phyloP scores from a whole-genome alignment of 345 rosid species.

The Linum usitatissimum region DNA sequence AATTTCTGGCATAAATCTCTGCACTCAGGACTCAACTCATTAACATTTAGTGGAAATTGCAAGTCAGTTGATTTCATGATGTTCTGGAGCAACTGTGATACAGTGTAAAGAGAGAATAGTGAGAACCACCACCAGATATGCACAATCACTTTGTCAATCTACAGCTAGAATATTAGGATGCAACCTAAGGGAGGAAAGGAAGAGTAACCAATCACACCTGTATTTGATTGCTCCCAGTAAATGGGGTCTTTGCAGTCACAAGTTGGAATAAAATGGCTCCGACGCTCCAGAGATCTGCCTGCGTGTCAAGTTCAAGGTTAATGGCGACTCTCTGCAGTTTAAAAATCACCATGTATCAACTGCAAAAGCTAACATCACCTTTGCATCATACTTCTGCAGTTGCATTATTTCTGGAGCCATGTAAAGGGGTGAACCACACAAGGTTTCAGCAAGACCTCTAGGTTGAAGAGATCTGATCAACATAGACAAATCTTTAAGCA shows the following conservation, averaged over 20 bases:
- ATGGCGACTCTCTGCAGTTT: conserved; percentile 11
- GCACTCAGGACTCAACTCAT: conserved; percentile 57
- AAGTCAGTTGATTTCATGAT: conserved; percentile 68
- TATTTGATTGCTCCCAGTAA: conserved; percentile 76
- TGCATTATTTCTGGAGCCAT: conserved; percentile 99
- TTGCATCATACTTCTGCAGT: conserved; percentile 93
- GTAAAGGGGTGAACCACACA: conserved; percentile 97
- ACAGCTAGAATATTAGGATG: neutral
- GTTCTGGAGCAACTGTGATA: conserved; percentile 82
- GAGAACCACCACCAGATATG: conserved; percentile 4
- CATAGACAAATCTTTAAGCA: conserved; percentile 1
- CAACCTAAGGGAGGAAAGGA: neutral
- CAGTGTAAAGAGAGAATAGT: conserved; percentile 9
- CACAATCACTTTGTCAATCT: neutral
- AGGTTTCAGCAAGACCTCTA: conserved; percentile 88
- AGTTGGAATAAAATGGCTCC: conserved; percentile 96
- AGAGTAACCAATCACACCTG: conserved; percentile 39
- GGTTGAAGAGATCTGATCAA: conserved; percentile 77
- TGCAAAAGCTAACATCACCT: conserved; percentile 42
- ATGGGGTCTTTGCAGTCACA: conserved; percentile 88
- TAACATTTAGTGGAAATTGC: conserved; percentile 54
- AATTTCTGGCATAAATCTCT: conserved; percentile 81
- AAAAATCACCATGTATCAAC: conserved; percentile 3
- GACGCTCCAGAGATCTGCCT: conserved; percentile 99
- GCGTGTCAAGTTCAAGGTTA: conserved; percentile 39